Evolutionary conservation across 1,139 yeast species (phyloP), one percentile per base, ranked within the genome.

Genomic region (Nematodospora anomalae): DNA sequence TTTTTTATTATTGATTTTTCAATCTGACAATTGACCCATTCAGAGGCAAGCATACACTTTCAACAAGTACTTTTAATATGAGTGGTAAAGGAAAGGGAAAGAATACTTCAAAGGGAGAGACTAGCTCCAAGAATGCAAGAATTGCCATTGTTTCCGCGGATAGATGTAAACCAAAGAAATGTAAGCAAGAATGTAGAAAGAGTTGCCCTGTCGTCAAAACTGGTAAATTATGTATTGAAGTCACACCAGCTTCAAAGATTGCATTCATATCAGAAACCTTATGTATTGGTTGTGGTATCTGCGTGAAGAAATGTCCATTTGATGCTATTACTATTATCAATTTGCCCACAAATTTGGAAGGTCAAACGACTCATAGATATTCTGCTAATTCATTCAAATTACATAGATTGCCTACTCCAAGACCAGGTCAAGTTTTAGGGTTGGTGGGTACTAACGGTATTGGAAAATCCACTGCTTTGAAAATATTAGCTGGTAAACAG

Each of bases 251-350:
- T 20, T 81, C 87, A 43, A 92, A 92, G 61, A 88, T 92, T 57
- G 96, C 97, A 16, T 92, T 90, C 61, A 87, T 92, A 45, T 87
- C 96, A n/a, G 98, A 92, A 63, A 86, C 73, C 29, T 73, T 92
- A 59, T 92, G 98, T 77, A 92, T 92, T 56, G 98, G 98, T 61
- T 92, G 98, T 74, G 98, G 98, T 89, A 92, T 92, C 55, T 92
- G 98, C 76, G 96, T 89, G 35, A 92, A 92, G 65, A 92, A 89
- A 62, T 92, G 98, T 68, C 98, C 98, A 20, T 92, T 92, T 58
- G 96, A 90, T 55, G 98, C 98, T 49, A 90, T 92, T 54, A 84
- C 79, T 58, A 90, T 92, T 60, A 92, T 92, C 70, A 92, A 92
- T 58, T 74, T 92, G 62, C 98, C 98, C 47, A 92, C 98, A 27